These are phyloP conservation scores for Solanum pimpinellifolium DNA, from an alignment of 257 asterid genomes.

Conservation along the genomic window DNA sequence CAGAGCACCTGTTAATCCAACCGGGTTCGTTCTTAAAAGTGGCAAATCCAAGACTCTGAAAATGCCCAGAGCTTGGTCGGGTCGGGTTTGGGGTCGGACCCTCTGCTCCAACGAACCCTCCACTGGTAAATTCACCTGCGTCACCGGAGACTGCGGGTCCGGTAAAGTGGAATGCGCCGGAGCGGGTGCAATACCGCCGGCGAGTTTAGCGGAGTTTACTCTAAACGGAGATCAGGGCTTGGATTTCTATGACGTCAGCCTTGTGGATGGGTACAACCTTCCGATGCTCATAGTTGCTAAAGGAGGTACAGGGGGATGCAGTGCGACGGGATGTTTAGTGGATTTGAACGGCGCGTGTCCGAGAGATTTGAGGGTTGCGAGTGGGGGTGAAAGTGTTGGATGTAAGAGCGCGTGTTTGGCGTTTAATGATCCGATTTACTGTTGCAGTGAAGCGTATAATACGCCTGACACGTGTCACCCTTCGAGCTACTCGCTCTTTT, in stretches of 20 bases:
- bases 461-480: constrained; percentile 93
- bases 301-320: constrained; percentile 79
- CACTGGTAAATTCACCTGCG: constrained; percentile 40
- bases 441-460: constrained; percentile 75
- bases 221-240: constrained; percentile 78
- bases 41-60: constrained; percentile 60
- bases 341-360: constrained; percentile 90
- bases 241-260: constrained; percentile 88
- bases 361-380: constrained; percentile 52
- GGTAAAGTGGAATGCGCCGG: constrained; percentile 78
- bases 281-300: constrained; percentile 71
- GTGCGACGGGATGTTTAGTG: constrained; percentile 76
- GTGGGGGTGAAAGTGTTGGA: constrained; percentile 50
- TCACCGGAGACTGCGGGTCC: constrained; percentile 83
- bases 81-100: constrained; percentile 87
- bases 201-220: constrained; percentile 91
- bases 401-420: constrained; percentile 99
- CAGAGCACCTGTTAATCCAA: constrained; percentile 44
- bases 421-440: constrained; percentile 66
- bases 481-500: constrained; percentile 63
- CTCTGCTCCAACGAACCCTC: constrained; percentile 45
- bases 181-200: constrained; percentile 83
- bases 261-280: constrained; percentile 89
- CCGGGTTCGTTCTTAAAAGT: constrained; percentile 57
- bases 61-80: constrained; percentile 79